These are phyloP conservation scores for Boletus reticuloceps DNA, from an alignment of 768 basidiomycete genomes.

Conservation along the genomic window DNA sequence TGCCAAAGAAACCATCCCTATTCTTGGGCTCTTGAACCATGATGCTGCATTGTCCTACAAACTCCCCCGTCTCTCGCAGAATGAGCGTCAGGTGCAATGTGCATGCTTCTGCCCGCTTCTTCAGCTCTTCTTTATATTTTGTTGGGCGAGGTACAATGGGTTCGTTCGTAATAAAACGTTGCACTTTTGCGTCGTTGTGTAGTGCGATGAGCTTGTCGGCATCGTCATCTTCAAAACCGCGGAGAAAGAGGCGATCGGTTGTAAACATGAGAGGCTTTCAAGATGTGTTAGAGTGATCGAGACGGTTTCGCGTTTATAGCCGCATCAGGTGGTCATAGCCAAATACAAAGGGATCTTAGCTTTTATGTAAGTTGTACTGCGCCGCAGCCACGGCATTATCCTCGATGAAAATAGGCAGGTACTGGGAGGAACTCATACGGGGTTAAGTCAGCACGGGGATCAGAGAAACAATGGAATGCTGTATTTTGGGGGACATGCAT, in stretches of 20 bases:
- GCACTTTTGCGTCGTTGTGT: conserved; percentile 23
- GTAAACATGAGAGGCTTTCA: conserved; percentile 3
- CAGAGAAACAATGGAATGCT: conserved; percentile 17
- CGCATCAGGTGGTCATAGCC: too few species aligned
- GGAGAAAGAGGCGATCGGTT: conserved; percentile 24
- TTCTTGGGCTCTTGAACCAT: conserved; percentile 21
- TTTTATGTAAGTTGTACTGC: too few species aligned
- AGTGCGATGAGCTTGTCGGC: conserved; percentile 17
- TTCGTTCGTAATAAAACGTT: conserved; percentile 14
- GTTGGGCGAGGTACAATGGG: conserved; percentile 18
- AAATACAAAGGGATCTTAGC: too few species aligned
- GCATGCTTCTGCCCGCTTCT: conserved; percentile 7
- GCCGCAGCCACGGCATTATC: too few species aligned
- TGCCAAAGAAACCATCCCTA: conserved; percentile 24
- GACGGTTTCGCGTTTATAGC: too few species aligned
- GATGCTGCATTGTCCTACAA: conserved; percentile 17
- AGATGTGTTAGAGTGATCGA: not conserved
- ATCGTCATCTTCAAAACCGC: conserved; percentile 9
- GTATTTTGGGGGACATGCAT: conserved; percentile 32
- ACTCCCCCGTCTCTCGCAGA: conserved; percentile 18
- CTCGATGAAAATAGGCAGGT: not conserved
- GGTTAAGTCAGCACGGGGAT: not conserved
- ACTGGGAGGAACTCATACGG: not conserved
- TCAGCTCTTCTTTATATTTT: conserved; percentile 13
- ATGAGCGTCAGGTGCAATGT: conserved; percentile 22